Evolutionary conservation across 345 rosid species (phyloP).

Genomic region (Orychophragmus violaceus): DNA sequence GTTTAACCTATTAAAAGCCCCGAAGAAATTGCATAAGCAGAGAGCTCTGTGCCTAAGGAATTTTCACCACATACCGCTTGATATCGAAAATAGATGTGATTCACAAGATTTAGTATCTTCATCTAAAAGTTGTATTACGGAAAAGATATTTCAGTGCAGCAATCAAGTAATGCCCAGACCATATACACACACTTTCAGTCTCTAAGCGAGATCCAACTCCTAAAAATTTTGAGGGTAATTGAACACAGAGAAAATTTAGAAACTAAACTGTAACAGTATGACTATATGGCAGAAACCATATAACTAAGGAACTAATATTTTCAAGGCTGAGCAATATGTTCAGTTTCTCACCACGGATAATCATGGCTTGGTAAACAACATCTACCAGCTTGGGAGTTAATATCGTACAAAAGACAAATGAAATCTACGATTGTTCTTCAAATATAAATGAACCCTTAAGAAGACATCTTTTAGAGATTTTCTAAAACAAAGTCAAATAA

Average conservation of each 20-base stretch:
- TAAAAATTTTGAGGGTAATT: not conserved
- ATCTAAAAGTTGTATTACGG: not conserved
- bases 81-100: not conserved
- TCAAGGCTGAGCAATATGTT: not conserved
- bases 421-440: not conserved
- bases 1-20: conserved; percentile 60
- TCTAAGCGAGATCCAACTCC: not conserved
- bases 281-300: not conserved
- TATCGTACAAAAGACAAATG: not conserved
- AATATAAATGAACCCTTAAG: not conserved
- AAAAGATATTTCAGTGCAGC: not conserved
- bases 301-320: not conserved
- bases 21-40: conserved; percentile 22
- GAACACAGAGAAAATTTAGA: not conserved
- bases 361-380: not conserved
- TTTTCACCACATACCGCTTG: not conserved
- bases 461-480: not conserved
- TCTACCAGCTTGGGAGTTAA: not conserved
- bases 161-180: not conserved
- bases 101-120: not conserved
- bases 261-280: not conserved
- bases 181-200: not conserved
- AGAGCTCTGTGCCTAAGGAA: not conserved
- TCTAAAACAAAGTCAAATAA: not conserved
- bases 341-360: not conserved